Evolutionary conservation across 139 green algal genomes (phyloP), one percentile per base, ranked within the genome.

Genomic region (Coccomyxa sp.): DNA sequence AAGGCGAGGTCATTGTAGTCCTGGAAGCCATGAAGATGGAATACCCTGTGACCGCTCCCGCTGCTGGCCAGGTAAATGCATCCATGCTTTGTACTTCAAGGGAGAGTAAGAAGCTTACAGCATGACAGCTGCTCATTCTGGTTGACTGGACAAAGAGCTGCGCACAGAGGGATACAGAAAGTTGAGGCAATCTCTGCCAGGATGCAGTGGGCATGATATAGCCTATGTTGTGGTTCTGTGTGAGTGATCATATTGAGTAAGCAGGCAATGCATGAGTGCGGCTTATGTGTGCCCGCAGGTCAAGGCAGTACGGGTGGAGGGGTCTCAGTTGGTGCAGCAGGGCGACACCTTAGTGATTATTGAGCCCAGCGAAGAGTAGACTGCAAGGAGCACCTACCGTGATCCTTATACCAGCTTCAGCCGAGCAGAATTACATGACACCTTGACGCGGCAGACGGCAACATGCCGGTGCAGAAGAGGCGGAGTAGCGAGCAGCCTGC

Each of bases 21-120:
- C 85, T 94, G 34, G 90, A 94, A 70, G 90, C 90, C 8, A 94
- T 94, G 90, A 94, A 94, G 83, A 94, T 94, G 90, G 90, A 93
- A 81, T 87, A 82, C 14, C 87, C 88, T 0, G 68, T 94, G 5
- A 38, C 73, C 5, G 79, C 88, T 4, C 84, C 89, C 2, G 68
- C 78, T 16, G 73, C 38, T 3, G 90, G 90, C 16, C 80, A 35
- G n/a, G 50, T 64, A 22, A 22, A 64, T 64, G n/a, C n/a, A n/a
- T n/a, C n/a, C n/a, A n/a, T n/a, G n/a, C n/a, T n/a, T n/a, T n/a
- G n/a, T n/a, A n/a, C n/a, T n/a, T n/a, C n/a, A n/a, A n/a, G n/a
- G n/a, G n/a, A n/a, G n/a, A n/a, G n/a, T n/a, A n/a, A n/a, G n/a
- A n/a, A n/a, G n/a, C n/a, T n/a, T n/a, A n/a, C n/a, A n/a, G n/a